Conservation (phyloP, 768 basidiomycete species). For the Pulveroboletus ravenelii region DNA sequence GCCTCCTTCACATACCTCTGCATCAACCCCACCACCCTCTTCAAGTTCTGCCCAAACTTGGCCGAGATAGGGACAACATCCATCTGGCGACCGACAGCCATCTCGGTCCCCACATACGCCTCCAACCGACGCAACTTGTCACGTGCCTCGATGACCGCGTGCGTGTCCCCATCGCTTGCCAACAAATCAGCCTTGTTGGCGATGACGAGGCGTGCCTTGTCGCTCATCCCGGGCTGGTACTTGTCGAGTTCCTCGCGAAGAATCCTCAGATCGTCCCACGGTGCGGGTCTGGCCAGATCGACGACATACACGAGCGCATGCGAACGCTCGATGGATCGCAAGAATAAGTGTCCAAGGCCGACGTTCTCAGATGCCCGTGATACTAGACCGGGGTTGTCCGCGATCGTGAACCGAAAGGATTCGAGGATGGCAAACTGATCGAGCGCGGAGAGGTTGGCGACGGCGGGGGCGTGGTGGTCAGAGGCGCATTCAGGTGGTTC, state of each 20-base stretch:
- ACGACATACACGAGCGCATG: conserved; percentile 89
- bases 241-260: conserved; percentile 81
- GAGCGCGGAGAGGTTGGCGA: conserved; percentile 18
- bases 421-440: conserved; percentile 61
- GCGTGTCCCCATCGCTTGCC: conserved; percentile 42
- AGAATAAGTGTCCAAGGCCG: conserved; percentile 90
- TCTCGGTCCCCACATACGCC: conserved; percentile 51
- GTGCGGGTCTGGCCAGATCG: conserved; percentile 69
- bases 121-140: conserved; percentile 55
- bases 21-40: conserved; percentile 63
- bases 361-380: conserved; percentile 80
- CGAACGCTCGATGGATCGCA: conserved; percentile 90
- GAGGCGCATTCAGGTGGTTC: not conserved
- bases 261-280: conserved; percentile 71
- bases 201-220: conserved; percentile 73
- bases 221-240: conserved; percentile 74
- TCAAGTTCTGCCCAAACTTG: conserved; percentile 80
- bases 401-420: conserved; percentile 86
- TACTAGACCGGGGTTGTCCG: conserved; percentile 95
- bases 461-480: not conserved
- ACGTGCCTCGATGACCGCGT: conserved; percentile 48
- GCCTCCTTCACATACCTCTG: conserved; percentile 59
- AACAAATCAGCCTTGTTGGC: conserved; percentile 95
- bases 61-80: conserved; percentile 82
- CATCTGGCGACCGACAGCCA: conserved; percentile 36